Conservation (phyloP, 2,329 filamentous ascomycete species). For the Plenodomus biglobosus region DNA sequence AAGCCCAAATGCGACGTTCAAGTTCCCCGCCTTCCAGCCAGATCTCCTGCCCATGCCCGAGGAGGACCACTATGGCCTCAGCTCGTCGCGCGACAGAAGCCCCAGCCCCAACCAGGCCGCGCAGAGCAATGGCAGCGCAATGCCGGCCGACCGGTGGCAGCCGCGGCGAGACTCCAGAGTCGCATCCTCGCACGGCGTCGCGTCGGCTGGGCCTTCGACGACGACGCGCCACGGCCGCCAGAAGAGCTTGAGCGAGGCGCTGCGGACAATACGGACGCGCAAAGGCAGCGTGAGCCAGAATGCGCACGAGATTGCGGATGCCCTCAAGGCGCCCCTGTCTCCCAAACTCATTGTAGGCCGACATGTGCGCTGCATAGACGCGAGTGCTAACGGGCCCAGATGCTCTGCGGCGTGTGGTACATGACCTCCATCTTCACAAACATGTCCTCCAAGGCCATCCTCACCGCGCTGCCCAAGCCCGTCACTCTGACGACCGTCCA, state of each 20-base stretch:
- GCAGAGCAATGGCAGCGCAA: conserved; percentile 32
- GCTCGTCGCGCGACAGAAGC: conserved; percentile 38
- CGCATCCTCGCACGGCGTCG: conserved; percentile 47
- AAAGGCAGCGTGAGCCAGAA: conserved; percentile 88
- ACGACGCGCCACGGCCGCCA: conserved; percentile 64
- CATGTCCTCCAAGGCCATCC: conserved; percentile 94
- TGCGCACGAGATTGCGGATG: conserved; percentile 89
- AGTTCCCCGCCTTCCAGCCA: conserved; percentile 51
- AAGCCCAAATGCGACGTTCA: conserved; percentile 43
- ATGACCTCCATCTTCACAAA: conserved; percentile 93
- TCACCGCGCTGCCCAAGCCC: conserved; percentile 87
- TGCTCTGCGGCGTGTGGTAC: conserved; percentile 90
- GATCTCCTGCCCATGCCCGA: conserved; percentile 45
- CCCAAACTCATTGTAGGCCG: conserved; percentile 76
- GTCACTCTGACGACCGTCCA: conserved; percentile 90
- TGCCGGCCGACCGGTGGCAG: conserved; percentile 61
- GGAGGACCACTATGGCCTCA: conserved; percentile 39
- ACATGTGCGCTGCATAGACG: conserved; percentile 23
- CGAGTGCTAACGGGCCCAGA: conserved; percentile 53
- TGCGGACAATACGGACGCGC: conserved; percentile 76
- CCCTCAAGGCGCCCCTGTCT: conserved; percentile 85
- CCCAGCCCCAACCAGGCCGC: conserved; percentile 22
- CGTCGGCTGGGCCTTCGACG: conserved; percentile 20
- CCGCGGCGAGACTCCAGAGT: conserved; percentile 57
- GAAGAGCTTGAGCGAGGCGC: conserved; percentile 87